These are phyloP conservation scores for Collybiopsis luxurians DNA, from an alignment of 768 basidiomycete genomes.

Conservation along the genomic window DNA sequence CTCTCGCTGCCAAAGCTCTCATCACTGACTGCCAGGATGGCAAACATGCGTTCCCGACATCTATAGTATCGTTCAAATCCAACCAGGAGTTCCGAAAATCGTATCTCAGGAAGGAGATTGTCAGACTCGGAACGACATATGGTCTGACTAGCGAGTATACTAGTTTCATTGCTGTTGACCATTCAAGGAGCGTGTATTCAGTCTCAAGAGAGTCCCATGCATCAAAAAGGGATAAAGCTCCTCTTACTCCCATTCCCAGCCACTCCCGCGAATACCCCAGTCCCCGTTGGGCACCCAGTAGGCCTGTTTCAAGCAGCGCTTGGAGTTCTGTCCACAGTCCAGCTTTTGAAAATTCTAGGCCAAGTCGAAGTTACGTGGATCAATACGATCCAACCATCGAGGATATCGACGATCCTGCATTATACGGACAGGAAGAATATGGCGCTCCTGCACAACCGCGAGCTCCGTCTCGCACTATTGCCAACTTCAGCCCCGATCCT, in stretches of 20 bases:
- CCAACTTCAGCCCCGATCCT: too few relatives aligned
- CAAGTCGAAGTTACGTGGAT: too few relatives aligned
- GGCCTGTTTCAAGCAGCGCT: too few relatives aligned
- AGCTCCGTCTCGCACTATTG: too few relatives aligned
- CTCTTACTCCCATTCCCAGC: too few relatives aligned
- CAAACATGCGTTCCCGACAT: not conserved
- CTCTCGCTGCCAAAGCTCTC: conserved; percentile 5
- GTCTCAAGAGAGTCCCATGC: not conserved
- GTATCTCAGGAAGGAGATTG: not conserved
- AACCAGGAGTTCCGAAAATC: not conserved
- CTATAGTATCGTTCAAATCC: not conserved
- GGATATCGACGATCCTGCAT: too few relatives aligned
- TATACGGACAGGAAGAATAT: too few relatives aligned
- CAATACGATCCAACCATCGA: not conserved
- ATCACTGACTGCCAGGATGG: conserved; percentile 4
- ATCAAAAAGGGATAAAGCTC: not conserved
- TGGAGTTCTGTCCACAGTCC: too few relatives aligned
- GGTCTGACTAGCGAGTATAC: conserved; percentile 7
- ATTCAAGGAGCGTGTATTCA: not conserved
- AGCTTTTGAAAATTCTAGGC: too few relatives aligned
- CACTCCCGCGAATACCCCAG: too few relatives aligned
- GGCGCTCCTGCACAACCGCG: too few relatives aligned
- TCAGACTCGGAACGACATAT: conserved; percentile 2
- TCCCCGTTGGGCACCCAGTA: too few relatives aligned
- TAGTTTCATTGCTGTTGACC: conserved; percentile 6